Evolutionary conservation across 1,284 basidiomycete species (phyloP), one percentile per base, ranked within the genome.

Genomic region (Uromyces viciae-fabae): DNA sequence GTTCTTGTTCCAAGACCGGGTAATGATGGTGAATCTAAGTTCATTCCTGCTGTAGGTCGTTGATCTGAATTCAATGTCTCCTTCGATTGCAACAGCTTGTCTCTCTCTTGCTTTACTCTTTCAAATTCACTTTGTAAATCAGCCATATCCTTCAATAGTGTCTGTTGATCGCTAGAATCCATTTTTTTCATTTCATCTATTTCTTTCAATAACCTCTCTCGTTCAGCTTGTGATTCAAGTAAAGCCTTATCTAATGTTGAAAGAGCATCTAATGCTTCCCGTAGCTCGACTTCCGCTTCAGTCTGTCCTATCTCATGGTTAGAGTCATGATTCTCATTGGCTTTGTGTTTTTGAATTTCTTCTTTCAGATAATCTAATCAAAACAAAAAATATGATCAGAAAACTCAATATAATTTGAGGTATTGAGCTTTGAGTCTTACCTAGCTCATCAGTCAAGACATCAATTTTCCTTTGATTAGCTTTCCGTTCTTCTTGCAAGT

Each of bases 71-170:
- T 38, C 4, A 40, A 60, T n/a, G n/a, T n/a, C 9, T 79, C 49
- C 38, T 56, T 68, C 54, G 83, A 75, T 4, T 80, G 36, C 5
- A 82, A 56, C 19, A 84, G 60, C 15, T 43, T 64, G 71, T 83
- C 83, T 49, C 82, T 78, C 71, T 84, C 84, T 52, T 81, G 79
- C 54, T 77, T 80, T 0, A 91, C 90, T 76, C 89, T 89, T 84
- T 92, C 91, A 46, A 94, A 87, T 84, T 93, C 92, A 36, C 89
- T 89, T 85, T 94, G 93, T 40, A 94, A 87, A 74, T 94, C 92
- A 43, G 90, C 90, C 28, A 94, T 88, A 64, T 90, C 87, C 22
- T 90, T 91, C 54, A 92, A 91, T 85, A 93, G 91, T 54, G 88
- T 89, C 83, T 94, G 92, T 38, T 91, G 83, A 17, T 76, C 74